phyloP scores from a whole-genome alignment of 306 rosid species.

The Argentina anserina region DNA sequence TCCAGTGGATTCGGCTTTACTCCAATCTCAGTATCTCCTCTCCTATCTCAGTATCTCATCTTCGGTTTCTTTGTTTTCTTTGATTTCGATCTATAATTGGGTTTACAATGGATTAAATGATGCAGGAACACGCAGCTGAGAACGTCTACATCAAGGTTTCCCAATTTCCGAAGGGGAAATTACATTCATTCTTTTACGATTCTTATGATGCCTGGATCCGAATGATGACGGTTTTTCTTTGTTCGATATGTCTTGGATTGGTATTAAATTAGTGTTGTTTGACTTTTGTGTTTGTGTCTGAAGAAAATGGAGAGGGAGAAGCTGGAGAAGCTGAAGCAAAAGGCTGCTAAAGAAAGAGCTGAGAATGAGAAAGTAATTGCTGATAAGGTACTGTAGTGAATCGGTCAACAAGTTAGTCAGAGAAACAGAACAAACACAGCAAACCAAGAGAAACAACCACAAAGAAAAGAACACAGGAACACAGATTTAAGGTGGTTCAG shows the following conservation, averaged over 20 bases:
- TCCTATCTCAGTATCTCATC: too few relatives aligned
- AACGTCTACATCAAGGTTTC: conserved; percentile 78
- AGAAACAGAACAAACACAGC: too few relatives aligned
- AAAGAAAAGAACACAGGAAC: too few relatives aligned
- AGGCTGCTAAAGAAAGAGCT: conserved; percentile 52
- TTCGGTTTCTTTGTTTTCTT: too few relatives aligned
- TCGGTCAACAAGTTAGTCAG: too few relatives aligned
- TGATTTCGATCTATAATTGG: too few relatives aligned
- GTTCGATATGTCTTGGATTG: background rate
- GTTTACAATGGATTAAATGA: too few relatives aligned
- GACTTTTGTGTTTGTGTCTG: background rate
- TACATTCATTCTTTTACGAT: background rate
- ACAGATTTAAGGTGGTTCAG: too few relatives aligned
- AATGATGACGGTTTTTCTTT: background rate
- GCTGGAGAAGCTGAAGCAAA: conserved; percentile 62
- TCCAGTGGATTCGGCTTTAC: too few relatives aligned
- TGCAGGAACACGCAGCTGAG: conserved; percentile 84
- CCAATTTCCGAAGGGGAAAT: too few relatives aligned
- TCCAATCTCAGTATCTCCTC: too few relatives aligned
- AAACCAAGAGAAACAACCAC: too few relatives aligned
- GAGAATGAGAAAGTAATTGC: conserved; percentile 47
- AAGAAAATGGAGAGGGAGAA: conserved; percentile 87
- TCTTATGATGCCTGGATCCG: background rate
- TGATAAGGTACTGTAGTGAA: conserved; percentile 58
- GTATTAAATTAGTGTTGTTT: background rate